Evolutionary conservation across 768 basidiomycete species (phyloP), one percentile per base, ranked within the genome.

Genomic region (Suillus brevipes): DNA sequence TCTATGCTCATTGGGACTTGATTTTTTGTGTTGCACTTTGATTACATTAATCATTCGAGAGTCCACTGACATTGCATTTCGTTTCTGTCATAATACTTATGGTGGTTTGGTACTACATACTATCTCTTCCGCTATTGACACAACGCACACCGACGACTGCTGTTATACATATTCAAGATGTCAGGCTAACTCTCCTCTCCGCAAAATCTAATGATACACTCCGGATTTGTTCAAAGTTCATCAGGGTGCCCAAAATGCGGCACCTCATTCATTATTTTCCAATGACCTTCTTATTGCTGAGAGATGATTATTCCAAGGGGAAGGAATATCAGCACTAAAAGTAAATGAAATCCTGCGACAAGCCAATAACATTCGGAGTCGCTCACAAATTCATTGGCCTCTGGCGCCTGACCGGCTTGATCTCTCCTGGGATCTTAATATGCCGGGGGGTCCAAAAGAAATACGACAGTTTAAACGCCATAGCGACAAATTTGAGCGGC

Each of bases 381-480:
- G 67, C 74, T 55, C 28, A 76, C 75, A 76, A 69, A 13, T 74
- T 70, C 12, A 60, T 73, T 45, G 71, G 65, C 43, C 67, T 70
- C 37, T 70, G 75, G 49, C 71, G 75, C 68, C 67, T 66, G 13
- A 64, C 55, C 56, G 64, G 67, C 52, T 66, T 59, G 25, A 72
- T 49, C 57, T 83, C 81, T 37, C 81, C 80, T 14, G 85, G 85
- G 60, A 87, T 76, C 67, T 81, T 83, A 62, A 87, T 80, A 63
- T 79, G 80, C 66, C 77, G 78, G 50, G 85, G 85, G 28, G 84
- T 83, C 70, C 84, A 79, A 73, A 86, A 75, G 67, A 87, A 78
- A 72, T 86, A 79, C 47, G 85, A 84, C 20, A 85, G 66, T 65
- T 80, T 82, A 78, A 85, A 78, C n/a, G n/a, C 2, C 57, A 64